Evolutionary conservation across 2,329 filamentous ascomycete species (phyloP).

Genomic region (Volutella citrinella): DNA sequence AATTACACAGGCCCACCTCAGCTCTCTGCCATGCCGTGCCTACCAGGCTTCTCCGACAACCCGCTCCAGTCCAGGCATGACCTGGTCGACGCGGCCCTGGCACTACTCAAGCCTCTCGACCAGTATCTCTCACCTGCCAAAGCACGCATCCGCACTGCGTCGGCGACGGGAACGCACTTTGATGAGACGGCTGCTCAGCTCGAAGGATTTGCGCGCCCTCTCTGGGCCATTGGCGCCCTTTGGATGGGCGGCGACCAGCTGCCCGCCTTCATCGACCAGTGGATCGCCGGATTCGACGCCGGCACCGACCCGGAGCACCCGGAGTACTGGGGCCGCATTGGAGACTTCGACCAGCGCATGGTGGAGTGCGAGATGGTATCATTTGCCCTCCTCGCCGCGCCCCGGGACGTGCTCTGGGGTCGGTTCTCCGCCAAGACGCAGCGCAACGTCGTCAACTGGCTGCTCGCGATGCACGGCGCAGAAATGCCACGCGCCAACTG

Average conservation of each 20-base stretch:
- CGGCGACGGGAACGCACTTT: slow-evolving; percentile 36
- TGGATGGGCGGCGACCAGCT: neutral
- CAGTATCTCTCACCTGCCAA: slow-evolving; percentile 30
- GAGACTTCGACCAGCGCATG: slow-evolving; percentile 47
- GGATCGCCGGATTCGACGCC: slow-evolving; percentile 24
- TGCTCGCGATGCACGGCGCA: slow-evolving; percentile 38
- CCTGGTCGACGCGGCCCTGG: slow-evolving; percentile 29
- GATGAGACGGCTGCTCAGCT: slow-evolving; percentile 41
- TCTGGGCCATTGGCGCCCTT: slow-evolving; percentile 6
- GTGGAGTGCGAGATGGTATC: slow-evolving; percentile 49
- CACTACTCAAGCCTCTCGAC: slow-evolving; percentile 30
- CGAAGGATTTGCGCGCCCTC: slow-evolving; percentile 34
- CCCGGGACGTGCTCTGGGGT: slow-evolving; percentile 30
- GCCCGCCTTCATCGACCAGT: slow-evolving; percentile 18
- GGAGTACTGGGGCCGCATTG: slow-evolving; percentile 45
- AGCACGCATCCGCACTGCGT: slow-evolving; percentile 33
- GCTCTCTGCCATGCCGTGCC: slow-evolving; percentile 35
- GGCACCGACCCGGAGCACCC: slow-evolving; percentile 28
- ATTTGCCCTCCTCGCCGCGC: slow-evolving; percentile 42
- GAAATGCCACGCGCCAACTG: slow-evolving; percentile 46
- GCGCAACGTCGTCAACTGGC: slow-evolving; percentile 36
- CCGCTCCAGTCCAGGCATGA: slow-evolving; percentile 31
- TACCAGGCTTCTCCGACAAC: slow-evolving; percentile 39
- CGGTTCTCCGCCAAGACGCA: slow-evolving; percentile 25
- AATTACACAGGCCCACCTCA: too few species aligned